Evolutionary conservation across 768 basidiomycete species (phyloP).

Genomic region (Suillus occidentalis): DNA sequence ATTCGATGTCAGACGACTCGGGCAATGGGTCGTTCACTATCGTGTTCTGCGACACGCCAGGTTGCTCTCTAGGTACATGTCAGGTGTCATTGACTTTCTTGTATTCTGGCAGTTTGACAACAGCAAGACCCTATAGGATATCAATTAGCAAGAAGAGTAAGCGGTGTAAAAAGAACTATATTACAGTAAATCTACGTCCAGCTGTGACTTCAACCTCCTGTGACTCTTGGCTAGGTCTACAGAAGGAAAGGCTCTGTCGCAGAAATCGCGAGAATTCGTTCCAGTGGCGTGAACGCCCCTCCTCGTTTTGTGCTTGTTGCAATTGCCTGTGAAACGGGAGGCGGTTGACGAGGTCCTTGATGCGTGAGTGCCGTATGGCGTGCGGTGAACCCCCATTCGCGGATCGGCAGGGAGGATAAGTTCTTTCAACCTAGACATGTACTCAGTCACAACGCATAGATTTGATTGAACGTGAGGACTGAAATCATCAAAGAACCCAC

Average conservation of each 20-base stretch:
- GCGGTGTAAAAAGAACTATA: too few relatives aligned
- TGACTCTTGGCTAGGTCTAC: background rate
- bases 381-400: background rate
- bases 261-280: background rate
- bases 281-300: background rate
- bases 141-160: background rate
- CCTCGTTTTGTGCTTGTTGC: background rate
- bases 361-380: background rate
- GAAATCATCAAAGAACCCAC: conserved; percentile 1
- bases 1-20: background rate
- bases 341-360: background rate
- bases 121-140: background rate
- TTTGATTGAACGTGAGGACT: background rate
- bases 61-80: background rate
- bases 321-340: background rate
- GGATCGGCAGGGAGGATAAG: background rate
- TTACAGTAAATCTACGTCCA: conserved; percentile 4
- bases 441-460: background rate
- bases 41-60: background rate
- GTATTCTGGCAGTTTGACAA: background rate
- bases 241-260: background rate
- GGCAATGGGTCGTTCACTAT: background rate
- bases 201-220: background rate
- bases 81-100: background rate
- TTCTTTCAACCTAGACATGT: background rate